Conservation (phyloP, 257 asterid species). For the Penstemon barbatus region DNA sequence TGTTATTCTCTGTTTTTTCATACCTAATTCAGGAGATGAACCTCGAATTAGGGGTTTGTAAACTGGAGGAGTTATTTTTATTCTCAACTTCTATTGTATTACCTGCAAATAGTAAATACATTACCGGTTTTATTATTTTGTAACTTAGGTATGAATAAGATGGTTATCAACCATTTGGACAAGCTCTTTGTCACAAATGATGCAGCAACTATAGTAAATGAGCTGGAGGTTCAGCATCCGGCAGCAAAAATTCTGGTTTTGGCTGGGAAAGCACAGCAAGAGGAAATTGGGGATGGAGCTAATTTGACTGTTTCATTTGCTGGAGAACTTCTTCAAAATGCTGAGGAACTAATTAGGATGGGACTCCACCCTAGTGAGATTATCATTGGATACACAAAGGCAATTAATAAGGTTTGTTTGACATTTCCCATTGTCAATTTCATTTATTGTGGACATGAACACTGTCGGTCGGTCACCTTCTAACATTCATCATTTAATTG, state of each 20-base stretch:
- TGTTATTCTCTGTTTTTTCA: no score
- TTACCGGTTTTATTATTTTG: background rate
- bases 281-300: conserved; percentile 97
- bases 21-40: no score
- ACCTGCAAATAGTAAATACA: no score
- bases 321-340: conserved; percentile 94
- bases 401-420: conserved; percentile 69
- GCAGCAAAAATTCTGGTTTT: conserved; percentile 95
- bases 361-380: conserved; percentile 97
- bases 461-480: no score
- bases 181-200: conserved; percentile 93
- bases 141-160: conserved; percentile 88
- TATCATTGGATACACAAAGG: conserved; percentile 81
- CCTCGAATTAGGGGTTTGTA: no score
- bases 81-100: no score
- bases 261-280: conserved; percentile 98
- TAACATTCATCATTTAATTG: background rate
- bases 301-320: conserved; percentile 90
- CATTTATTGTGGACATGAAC: no score
- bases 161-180: conserved; percentile 96
- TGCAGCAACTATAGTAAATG: conserved; percentile 92
- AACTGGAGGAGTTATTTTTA: no score
- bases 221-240: conserved; percentile 98
- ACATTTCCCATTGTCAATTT: background rate
- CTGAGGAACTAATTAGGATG: conserved; percentile 98